Evolutionary conservation across 805 yeast species (phyloP).

Genomic region (Trichomonascus vanleenenianus): DNA sequence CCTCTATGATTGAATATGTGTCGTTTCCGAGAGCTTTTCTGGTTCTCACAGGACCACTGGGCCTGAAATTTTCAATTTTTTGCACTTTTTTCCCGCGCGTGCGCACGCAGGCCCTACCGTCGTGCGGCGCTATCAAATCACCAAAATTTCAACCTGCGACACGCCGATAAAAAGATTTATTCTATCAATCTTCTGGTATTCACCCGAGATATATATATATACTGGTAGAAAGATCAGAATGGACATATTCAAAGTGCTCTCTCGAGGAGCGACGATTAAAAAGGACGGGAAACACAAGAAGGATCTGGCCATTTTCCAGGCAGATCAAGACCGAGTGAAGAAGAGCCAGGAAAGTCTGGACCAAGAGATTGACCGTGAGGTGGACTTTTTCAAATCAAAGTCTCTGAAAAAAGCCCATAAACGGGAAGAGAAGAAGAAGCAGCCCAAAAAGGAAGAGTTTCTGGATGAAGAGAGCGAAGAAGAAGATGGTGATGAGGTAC

Average conservation of each 20-base stretch:
- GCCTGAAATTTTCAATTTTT: not conserved
- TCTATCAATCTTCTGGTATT: no score
- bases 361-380: slow-evolving; percentile 54
- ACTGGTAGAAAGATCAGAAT: slow-evolving; percentile 38
- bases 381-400: slow-evolving; percentile 73
- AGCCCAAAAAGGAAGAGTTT: slow-evolving; percentile 21
- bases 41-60: no score
- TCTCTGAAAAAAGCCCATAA: slow-evolving; percentile 29
- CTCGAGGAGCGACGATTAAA: slow-evolving; percentile 78
- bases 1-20: not conserved
- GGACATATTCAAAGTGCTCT: slow-evolving; percentile 83
- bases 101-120: not conserved
- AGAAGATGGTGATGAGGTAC: slow-evolving; percentile 28
- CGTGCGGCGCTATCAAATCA: not conserved
- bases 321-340: slow-evolving; percentile 24
- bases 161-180: no score
- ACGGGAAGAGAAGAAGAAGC: slow-evolving; percentile 16
- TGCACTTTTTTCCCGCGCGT: not conserved
- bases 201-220: no score
- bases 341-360: slow-evolving; percentile 28
- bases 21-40: no score
- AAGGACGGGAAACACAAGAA: slow-evolving; percentile 40
- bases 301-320: slow-evolving; percentile 22
- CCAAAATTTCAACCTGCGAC: not conserved
- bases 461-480: slow-evolving; percentile 28